Evolutionary conservation across 2,329 filamentous ascomycete genomes (phyloP).

Genomic region (Colletotrichum tropicale): DNA sequence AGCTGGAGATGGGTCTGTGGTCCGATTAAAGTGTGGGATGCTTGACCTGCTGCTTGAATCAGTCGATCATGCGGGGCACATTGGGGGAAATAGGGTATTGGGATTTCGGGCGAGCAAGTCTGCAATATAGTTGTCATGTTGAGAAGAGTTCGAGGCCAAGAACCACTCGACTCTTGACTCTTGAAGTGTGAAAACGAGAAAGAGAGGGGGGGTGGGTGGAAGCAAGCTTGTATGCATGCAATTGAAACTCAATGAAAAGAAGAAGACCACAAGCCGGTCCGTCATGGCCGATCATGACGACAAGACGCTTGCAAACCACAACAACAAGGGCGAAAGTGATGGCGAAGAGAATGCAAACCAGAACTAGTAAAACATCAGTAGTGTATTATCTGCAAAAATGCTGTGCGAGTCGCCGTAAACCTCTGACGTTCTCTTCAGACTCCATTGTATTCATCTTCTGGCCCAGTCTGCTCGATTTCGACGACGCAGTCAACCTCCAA

Average conservation of each 20-base stretch:
- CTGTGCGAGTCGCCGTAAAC: neutral
- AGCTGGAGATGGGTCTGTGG: neutral
- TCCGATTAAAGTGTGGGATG: accelerated
- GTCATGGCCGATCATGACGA: too few relatives aligned
- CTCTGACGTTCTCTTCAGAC: neutral
- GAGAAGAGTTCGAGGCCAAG: accelerated
- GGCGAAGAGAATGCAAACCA: accelerated
- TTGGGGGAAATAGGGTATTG: neutral
- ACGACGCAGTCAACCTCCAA: neutral
- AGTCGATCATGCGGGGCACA: neutral
- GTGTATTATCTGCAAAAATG: too few relatives aligned
- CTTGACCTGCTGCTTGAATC: neutral
- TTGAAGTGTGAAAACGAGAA: too few relatives aligned
- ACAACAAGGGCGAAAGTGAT: too few relatives aligned
- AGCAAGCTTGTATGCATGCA: too few relatives aligned
- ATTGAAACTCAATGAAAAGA: too few relatives aligned
- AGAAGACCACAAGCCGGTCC: accelerated
- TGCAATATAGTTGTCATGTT: too few relatives aligned
- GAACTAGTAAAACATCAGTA: accelerated
- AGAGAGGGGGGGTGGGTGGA: too few relatives aligned
- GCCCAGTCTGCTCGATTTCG: neutral
- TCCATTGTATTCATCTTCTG: neutral
- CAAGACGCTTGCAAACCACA: too few relatives aligned
- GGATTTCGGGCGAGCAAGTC: too few relatives aligned
- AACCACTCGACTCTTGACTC: too few relatives aligned